Evolutionary conservation across 75 land plant species (phyloP), one percentile per base, ranked within the genome.

Genomic region (Chamaecyparis obtusa): DNA sequence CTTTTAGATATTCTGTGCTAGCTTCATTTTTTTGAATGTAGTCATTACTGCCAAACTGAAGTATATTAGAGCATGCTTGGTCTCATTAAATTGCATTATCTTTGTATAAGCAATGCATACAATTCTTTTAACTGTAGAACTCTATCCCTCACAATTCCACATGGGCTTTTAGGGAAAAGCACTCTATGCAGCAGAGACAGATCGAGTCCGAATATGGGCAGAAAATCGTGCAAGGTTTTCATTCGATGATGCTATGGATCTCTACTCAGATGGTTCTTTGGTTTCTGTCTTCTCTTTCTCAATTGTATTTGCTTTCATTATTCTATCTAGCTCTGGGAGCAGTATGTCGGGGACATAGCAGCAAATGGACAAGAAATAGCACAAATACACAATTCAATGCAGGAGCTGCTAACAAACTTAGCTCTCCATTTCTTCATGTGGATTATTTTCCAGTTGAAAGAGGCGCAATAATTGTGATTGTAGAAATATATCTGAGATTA

Each of bases 171-270:
- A 97, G 99, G 99, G 99, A 83, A 92, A 94, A 86, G 99, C 99
- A 87, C 88, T 98, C 3, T 98, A 97, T 91, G 96, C 99, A 83
- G 95, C 99, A 48, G 99, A 98, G 91, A 99, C 99, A 54, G 99
- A 98, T 85, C 83, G 99, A 69, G 87, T 98, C 36, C 93, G 99
- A 3, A 94, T 92, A 83, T 98, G 99, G 99, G 99, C 99, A 72
- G 99, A 98, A 86, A 91, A 88, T 71, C 97, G 99, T 15, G 89
- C 99, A 54, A 90, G 91, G 54, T 95, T 98, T 81, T 93, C 96
- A 7, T 92, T 95, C 85, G 93, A 97, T 27, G 99, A 95, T 89
- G 99, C 99, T 79, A 95, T 98, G 96, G 99, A 97, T 87, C 91
- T 95, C 90, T 96, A 95, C 84, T 93, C 99, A n/a, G 96, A 98